Base-by-base conservation (phyloP, 495 filamentous ascomycete species). In the Penicillium turbatum region DNA sequence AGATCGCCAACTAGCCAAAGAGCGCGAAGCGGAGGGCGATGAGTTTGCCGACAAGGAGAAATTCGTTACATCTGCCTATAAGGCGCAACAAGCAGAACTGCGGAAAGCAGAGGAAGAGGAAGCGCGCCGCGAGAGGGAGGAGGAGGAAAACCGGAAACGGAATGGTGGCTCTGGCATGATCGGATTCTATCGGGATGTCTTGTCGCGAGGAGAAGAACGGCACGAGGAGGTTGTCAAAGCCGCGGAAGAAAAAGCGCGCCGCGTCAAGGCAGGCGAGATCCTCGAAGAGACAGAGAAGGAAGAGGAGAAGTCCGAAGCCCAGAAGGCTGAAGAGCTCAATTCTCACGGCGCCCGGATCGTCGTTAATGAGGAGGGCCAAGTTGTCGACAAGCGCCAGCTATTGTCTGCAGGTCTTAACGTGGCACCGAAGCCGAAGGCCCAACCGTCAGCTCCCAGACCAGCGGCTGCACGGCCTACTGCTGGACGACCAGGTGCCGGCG, bases 21-120 rank as follows among this genome's bases (percentile, higher is more conserved):
- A 98, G 67, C 83, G 93, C 32, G 95, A 92, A 58, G 87, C 85
- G 0, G 93, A 98, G 70, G 93, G 93, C 9, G 95, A 96, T 12
- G 90, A 92, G 69, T 97, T 89, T 63, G 87, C 82, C 0, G 95
- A 93, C 55, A 98, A 96, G 70, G 95, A 97, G 70, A 91, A 87
- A 65, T 98, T 98, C 60, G 93, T 97, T 29, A 98, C 93, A 0
- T 82, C 83, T n/a, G 92, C 93, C 39, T 98, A 98, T 62, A 93
- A 91, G 75, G 81, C 82, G 63, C 93, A 97, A 66, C 93, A 97
- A 65, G 90, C 84, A 63, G 93, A 96, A 67, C 77, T 91, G 61
- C 68, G 80, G 58, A 79, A 80, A 60, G 60, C 90, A 7, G 90
- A 96, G 62, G 88, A 86, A 61, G 92, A 95, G 67, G 95, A 97